Evolutionary conservation across 305 asterid genomes (phyloP).

Genomic region (Fraxinus velutina): DNA sequence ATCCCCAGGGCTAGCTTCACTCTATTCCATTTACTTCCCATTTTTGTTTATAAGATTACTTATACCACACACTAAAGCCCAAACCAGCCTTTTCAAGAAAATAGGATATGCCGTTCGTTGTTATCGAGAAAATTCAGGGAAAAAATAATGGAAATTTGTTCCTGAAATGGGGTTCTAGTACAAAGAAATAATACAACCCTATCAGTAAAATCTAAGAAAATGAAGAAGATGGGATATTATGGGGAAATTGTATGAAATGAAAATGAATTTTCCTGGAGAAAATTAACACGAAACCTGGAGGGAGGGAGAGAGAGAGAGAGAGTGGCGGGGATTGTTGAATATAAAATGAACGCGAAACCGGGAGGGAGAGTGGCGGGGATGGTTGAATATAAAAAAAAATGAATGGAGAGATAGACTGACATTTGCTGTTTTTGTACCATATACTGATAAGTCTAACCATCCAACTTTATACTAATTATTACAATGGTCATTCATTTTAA

Average conservation of each 20-base stretch:
- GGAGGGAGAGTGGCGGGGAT: not conserved
- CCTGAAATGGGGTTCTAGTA: not conserved
- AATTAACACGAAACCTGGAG: not conserved
- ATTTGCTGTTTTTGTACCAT: not conserved
- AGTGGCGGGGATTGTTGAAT: not conserved
- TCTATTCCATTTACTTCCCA: conserved; percentile 7
- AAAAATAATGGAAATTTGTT: not conserved
- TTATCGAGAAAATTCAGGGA: not conserved
- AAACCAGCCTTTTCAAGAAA: not conserved
- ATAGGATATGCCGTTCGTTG: not conserved
- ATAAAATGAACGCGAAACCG: not conserved
- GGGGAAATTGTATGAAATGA: not conserved
- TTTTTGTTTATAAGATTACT: not conserved
- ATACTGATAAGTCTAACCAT: too few species aligned
- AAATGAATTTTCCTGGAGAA: not conserved
- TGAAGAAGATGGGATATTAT: not conserved
- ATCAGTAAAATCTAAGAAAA: not conserved
- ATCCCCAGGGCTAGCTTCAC: conserved; percentile 8
- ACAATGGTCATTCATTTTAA: too few species aligned
- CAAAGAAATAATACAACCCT: not conserved
- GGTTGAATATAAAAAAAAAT: not conserved
- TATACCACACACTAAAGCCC: not conserved
- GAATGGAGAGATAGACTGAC: not conserved
- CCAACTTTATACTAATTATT: too few species aligned
- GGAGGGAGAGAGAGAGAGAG: not conserved